Conservation (phyloP, 208 protist species). For the Tritrichomonas foetus region DNA sequence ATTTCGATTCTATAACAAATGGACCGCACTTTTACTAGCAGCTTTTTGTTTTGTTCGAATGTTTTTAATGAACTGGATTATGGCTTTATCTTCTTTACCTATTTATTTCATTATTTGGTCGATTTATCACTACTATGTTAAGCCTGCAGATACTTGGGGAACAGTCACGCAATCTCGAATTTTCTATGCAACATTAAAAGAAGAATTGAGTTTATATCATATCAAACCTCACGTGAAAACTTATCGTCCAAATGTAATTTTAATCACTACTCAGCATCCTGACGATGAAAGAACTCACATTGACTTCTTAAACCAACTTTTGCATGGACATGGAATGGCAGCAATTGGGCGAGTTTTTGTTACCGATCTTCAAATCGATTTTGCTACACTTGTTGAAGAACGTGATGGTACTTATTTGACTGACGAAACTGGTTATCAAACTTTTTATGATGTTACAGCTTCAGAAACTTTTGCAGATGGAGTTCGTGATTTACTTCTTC, state of each 20-base stretch:
- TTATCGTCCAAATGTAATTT: background rate
- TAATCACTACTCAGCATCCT: background rate
- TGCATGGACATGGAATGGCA: constrained; percentile 10
- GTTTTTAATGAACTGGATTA: background rate
- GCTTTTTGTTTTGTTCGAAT: background rate
- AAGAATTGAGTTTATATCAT: constrained; percentile 18
- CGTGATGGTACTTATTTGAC: background rate
- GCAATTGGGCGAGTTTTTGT: background rate
- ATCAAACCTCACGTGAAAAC: constrained; percentile 36
- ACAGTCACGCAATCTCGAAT: background rate
- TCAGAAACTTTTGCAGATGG: background rate
- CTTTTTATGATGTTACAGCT: constrained; percentile 17
- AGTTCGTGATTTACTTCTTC: background rate
- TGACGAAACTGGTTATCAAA: background rate
- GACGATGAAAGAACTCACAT: background rate
- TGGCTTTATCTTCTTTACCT: background rate
- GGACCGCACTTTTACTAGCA: background rate
- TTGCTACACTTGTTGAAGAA: background rate
- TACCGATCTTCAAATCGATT: background rate
- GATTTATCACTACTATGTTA: background rate
- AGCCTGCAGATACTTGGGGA: background rate
- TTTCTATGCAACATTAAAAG: constrained; percentile 26
- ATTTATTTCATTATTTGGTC: background rate
- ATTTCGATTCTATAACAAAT: background rate
- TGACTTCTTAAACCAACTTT: background rate